Percentiles rank a stretch among this genome's conserved stretches.
Conservation (phyloP, 2,329 filamentous ascomycete species). For the Xylaria sp. region DNA sequence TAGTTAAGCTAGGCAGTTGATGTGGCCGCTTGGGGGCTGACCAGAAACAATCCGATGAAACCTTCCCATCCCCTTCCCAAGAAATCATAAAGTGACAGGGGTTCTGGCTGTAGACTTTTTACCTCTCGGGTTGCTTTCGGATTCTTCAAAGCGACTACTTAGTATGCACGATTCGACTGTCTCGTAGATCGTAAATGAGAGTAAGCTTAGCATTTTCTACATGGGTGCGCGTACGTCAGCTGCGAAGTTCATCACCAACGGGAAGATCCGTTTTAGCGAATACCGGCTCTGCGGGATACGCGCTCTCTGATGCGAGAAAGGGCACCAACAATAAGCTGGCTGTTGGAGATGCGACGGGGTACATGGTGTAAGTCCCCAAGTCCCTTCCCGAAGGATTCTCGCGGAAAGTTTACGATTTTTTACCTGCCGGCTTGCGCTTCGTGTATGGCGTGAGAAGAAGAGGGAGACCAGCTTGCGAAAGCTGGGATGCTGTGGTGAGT, state of each 20-base stretch:
- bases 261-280: constrained; percentile 35
- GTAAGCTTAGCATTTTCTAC: constrained; percentile 29
- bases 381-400: constrained; percentile 1
- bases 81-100: constrained; percentile 7
- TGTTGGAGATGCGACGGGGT: constrained; percentile 5
- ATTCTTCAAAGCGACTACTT: constrained; percentile 15
- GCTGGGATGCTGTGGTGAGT: constrained; percentile 29
- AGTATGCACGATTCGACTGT: constrained; percentile 35
- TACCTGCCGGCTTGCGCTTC: constrained; percentile 26
- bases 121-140: constrained; percentile 4
- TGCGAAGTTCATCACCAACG: constrained; percentile 29
- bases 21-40: constrained; percentile 28
- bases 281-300: constrained; percentile 2
- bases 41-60: constrained; percentile 35
- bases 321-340: background rate
- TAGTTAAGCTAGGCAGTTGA: background rate
- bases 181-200: constrained; percentile 30
- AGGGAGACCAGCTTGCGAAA: constrained; percentile 8
- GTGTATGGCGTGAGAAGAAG: constrained; percentile 2
- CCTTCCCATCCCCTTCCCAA: constrained; percentile 7
- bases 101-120: constrained; percentile 13
- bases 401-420: constrained; percentile 28
- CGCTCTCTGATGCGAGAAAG: constrained; percentile 7
- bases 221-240: constrained; percentile 23
- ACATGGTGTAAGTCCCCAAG: background rate